Evolutionary conservation across 2,329 filamentous ascomycete species (phyloP), one percentile per base, ranked within the genome.

Genomic region (Thielaviopsis populi): DNA sequence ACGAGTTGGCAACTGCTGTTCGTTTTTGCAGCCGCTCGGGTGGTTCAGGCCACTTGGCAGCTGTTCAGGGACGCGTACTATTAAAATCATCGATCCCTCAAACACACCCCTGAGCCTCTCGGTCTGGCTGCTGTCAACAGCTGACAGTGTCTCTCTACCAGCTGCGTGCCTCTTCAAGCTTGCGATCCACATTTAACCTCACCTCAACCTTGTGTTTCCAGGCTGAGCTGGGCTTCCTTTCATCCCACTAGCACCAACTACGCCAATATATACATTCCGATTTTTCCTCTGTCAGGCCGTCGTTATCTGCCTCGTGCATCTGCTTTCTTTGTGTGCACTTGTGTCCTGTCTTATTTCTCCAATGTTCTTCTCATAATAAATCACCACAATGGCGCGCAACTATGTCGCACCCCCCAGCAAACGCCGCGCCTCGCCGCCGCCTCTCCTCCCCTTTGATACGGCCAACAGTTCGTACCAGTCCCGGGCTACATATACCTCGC

Each of bases 1-100:
- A n/a, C 15, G n/a, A 60, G 2, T 43, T 42, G 41, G 37, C 37
- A 53, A 41, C 41, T 15, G 37, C 53, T 54, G 27, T 61, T 30
- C n/a, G 24, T 46, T 61, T 43, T 61, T 42, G 42, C 19, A 46
- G 19, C 15, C 13, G 50, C 27, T 60, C n/a, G 15, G 27, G 10
- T 24, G 56, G 41, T 65, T 65, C 50, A 65, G 59, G 63, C 53
- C 63, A 65, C 63, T 59, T 65, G 60, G 63, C 63, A 65, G 54
- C 30, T 64, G 59, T 11, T 61, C 50, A 63, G 40, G 40, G 50
- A 53, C 33, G 50, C 61, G 59, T 37, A 43, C 63, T 24, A 50
- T 19, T 30, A 27, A 61, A 61, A 61, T 37, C 41, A 27, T 61
- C 22, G 17, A 46, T 61, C 27, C 43, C 59, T 48, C 17, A 30